Conservation (phyloP, 1,284 basidiomycete genomes). For the Irpex lacteus region DNA sequence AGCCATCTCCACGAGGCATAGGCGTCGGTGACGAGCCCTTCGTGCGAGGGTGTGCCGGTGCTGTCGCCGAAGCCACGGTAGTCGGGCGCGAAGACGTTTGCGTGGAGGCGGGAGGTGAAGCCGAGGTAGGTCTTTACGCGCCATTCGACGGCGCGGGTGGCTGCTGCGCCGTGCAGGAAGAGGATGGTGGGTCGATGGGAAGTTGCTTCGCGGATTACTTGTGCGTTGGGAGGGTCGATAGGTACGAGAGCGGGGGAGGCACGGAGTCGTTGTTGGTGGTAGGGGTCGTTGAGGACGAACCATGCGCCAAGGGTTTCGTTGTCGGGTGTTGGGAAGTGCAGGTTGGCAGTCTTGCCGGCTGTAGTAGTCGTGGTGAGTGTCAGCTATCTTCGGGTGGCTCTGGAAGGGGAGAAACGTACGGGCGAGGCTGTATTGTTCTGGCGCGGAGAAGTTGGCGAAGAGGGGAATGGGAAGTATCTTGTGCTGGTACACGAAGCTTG, state of each 20-base stretch:
- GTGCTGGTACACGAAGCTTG: slow-evolving; percentile 57
- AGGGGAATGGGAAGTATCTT: slow-evolving; percentile 57
- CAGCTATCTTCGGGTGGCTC: no score
- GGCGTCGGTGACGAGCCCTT: slow-evolving; percentile 76
- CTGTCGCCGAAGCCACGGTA: slow-evolving; percentile 95
- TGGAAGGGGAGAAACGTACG: slow-evolving; percentile 53
- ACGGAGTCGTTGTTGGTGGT: slow-evolving; percentile 49
- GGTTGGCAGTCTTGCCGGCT: slow-evolving; percentile 80
- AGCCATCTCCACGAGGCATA: slow-evolving; percentile 82
- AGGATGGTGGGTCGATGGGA: slow-evolving; percentile 70
- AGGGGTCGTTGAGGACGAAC: slow-evolving; percentile 79
- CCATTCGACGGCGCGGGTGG: slow-evolving; percentile 64
- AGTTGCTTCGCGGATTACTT: slow-evolving; percentile 47
- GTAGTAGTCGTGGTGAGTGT: slow-evolving; percentile 3
- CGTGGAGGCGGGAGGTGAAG: slow-evolving; percentile 59
- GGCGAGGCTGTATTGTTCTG: slow-evolving; percentile 79
- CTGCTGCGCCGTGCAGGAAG: slow-evolving; percentile 91
- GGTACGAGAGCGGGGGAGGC: slow-evolving; percentile 10
- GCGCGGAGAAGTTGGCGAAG: slow-evolving; percentile 59
- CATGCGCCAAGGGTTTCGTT: slow-evolving; percentile 83
- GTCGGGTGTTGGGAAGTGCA: slow-evolving; percentile 72
- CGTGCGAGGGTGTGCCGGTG: slow-evolving; percentile 72
- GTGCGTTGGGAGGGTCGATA: slow-evolving; percentile 30
- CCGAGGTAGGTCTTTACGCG: slow-evolving; percentile 64
- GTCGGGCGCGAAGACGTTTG: slow-evolving; percentile 84